phyloP scores from a whole-genome alignment of 2,329 filamentous ascomycete genomes.

The Botrytis pseudocinerea region DNA sequence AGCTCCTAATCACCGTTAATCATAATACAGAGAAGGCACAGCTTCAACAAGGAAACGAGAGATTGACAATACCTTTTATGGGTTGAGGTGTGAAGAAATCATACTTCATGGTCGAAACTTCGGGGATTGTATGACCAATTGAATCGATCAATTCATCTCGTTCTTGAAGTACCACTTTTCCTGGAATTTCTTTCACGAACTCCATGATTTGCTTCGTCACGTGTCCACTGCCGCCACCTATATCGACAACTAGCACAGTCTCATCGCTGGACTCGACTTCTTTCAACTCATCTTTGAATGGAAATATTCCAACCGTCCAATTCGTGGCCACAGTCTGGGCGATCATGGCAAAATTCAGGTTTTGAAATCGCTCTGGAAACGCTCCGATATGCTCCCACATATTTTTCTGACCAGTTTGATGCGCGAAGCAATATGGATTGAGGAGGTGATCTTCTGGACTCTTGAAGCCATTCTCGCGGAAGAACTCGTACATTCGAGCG shows the following conservation, averaged over 20 bases:
- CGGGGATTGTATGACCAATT: constrained; percentile 32
- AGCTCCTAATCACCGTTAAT: constrained; percentile 21
- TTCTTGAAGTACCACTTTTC: constrained; percentile 47
- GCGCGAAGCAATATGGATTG: constrained; percentile 38
- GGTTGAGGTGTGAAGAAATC: constrained; percentile 40
- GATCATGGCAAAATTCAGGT: constrained; percentile 38
- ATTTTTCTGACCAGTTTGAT: constrained; percentile 31
- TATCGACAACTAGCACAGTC: constrained; percentile 43
- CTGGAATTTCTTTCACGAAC: constrained; percentile 40
- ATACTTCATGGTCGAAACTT: constrained; percentile 38
- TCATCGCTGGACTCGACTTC: constrained; percentile 31
- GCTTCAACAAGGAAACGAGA: background rate
- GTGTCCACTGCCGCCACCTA: constrained; percentile 47
- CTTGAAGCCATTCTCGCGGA: constrained; percentile 30
- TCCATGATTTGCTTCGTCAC: constrained; percentile 42
- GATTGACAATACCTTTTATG: constrained; percentile 29
- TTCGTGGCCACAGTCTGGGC: constrained; percentile 27
- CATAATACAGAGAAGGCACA: background rate
- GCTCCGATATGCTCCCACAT: constrained; percentile 38
- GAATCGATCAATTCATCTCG: constrained; percentile 38
- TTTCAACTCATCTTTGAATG: constrained; percentile 32
- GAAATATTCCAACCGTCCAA: constrained; percentile 29
- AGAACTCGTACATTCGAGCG: constrained; percentile 33
- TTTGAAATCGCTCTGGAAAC: constrained; percentile 34
- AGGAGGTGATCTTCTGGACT: constrained; percentile 31